These are phyloP conservation scores for Ceratocystis destructans DNA, from an alignment of 2,329 filamentous ascomycete species.

Conservation along the genomic window DNA sequence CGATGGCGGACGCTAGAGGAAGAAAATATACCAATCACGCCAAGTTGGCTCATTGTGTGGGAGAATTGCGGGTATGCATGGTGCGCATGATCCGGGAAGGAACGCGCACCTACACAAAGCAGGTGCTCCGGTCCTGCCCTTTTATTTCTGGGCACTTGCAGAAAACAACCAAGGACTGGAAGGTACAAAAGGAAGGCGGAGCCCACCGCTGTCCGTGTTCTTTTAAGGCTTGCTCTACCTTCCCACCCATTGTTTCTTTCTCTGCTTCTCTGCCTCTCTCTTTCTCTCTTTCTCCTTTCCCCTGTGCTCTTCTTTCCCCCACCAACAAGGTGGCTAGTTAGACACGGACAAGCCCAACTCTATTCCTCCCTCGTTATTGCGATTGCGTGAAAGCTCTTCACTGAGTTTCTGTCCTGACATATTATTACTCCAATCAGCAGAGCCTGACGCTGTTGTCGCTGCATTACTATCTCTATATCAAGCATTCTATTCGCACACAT, in stretches of 20 bases:
- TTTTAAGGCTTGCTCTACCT: too few relatives aligned
- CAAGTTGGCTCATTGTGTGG: neutral
- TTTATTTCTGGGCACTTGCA: neutral
- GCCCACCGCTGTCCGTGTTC: neutral
- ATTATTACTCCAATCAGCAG: neutral
- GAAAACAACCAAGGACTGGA: too few relatives aligned
- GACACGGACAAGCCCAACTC: too few relatives aligned
- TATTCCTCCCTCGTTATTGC: neutral
- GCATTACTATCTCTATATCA: neutral
- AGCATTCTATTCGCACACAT: neutral
- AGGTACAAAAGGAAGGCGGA: conserved; percentile 6
- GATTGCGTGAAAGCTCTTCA: neutral
- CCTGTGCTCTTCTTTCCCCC: neutral
- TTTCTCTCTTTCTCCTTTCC: neutral
- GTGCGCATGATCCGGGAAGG: conserved; percentile 3
- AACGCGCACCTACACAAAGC: conserved; percentile 1
- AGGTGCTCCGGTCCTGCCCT: conserved; percentile 1
- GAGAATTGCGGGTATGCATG: conserved; percentile 7
- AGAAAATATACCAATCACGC: neutral
- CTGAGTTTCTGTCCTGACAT: neutral
- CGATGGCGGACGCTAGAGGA: neutral
- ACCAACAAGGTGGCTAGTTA: neutral
- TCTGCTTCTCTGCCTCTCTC: neutral
- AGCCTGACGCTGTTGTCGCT: neutral
- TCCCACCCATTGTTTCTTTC: neutral